phyloP scores from a whole-genome alignment of 2,329 filamentous ascomycete species.

The Alternaria panax region DNA sequence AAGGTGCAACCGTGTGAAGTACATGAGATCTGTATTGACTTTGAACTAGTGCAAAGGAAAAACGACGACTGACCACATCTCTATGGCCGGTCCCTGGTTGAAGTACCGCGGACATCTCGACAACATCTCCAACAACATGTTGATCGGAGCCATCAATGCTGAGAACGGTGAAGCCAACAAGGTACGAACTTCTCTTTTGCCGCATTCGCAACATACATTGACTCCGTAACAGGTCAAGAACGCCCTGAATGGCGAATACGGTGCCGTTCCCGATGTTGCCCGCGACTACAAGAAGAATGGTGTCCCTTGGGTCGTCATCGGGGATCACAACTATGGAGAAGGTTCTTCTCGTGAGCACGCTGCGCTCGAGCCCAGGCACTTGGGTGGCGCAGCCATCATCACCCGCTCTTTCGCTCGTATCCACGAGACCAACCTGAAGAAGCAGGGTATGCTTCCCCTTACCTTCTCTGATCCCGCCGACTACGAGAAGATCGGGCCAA shows the following conservation, averaged over 20 bases:
- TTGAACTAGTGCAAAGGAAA: slow-evolving; percentile 74
- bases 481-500: slow-evolving; percentile 94
- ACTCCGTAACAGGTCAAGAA: no score
- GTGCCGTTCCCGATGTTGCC: slow-evolving; percentile 89
- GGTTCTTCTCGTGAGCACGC: slow-evolving; percentile 98
- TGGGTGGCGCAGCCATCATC: slow-evolving; percentile 96
- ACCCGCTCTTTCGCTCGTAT: slow-evolving; percentile 97
- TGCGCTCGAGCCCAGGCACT: slow-evolving; percentile 94
- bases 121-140: slow-evolving; percentile 99
- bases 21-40: no score
- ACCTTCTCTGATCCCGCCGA: slow-evolving; percentile 94
- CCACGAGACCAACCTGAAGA: slow-evolving; percentile 99
- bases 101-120: slow-evolving; percentile 99
- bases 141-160: slow-evolving; percentile 95
- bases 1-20: no score
- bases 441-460: slow-evolving; percentile 99
- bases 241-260: slow-evolving; percentile 81
- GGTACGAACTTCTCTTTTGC: no score
- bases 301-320: slow-evolving; percentile 95
- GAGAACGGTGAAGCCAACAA: slow-evolving; percentile 98
- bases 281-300: slow-evolving; percentile 99
- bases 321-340: slow-evolving; percentile 92
- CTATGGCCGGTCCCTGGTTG: slow-evolving; percentile 95
- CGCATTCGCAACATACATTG: no score
- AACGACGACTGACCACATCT: slow-evolving; percentile 97